Evolutionary conservation across 495 filamentous ascomycete genomes (phyloP).

Genomic region (Lasiosphaeriaceae sp.): DNA sequence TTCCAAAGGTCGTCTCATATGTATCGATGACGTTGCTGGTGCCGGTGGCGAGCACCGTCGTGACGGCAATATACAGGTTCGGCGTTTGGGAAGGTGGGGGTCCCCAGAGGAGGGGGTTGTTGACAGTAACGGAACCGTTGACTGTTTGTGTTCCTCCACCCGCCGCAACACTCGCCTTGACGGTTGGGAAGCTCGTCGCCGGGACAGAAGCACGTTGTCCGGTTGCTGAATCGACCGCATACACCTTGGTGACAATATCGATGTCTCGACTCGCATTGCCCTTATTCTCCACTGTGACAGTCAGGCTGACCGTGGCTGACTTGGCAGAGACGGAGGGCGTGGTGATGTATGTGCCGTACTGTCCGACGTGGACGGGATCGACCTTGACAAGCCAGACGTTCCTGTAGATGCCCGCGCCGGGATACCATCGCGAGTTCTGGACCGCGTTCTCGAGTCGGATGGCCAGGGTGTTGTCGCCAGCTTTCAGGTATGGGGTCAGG

Average conservation of each 20-base stretch:
- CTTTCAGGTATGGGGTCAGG: conserved; percentile 39
- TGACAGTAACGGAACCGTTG: conserved; percentile 31
- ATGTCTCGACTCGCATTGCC: conserved; percentile 19
- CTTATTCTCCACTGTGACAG: conserved; percentile 39
- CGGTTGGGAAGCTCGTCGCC: conserved; percentile 22
- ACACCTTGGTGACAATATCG: conserved; percentile 27
- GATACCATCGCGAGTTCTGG: conserved; percentile 48
- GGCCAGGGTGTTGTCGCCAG: conserved; percentile 41
- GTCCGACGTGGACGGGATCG: conserved; percentile 37
- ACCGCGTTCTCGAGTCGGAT: conserved; percentile 45
- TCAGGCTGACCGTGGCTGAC: conserved; percentile 37
- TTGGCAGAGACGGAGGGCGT: conserved; percentile 34
- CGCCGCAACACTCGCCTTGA: conserved; percentile 22
- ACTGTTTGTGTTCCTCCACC: conserved; percentile 26
- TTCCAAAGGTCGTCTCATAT: conserved; percentile 48
- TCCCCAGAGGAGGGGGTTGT: conserved; percentile 44
- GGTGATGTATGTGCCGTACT: conserved; percentile 45
- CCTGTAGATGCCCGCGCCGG: conserved; percentile 48
- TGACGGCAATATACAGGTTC: conserved; percentile 43
- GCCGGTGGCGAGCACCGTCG: conserved; percentile 20
- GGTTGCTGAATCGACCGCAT: conserved; percentile 19
- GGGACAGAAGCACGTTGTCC: conserved; percentile 13
- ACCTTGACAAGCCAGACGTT: conserved; percentile 49
- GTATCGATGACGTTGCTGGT: conserved; percentile 30
- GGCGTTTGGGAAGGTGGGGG: conserved; percentile 40